These are phyloP conservation scores for Cinchona pubescens DNA, from an alignment of 257 asterid species.

Conservation along the genomic window DNA sequence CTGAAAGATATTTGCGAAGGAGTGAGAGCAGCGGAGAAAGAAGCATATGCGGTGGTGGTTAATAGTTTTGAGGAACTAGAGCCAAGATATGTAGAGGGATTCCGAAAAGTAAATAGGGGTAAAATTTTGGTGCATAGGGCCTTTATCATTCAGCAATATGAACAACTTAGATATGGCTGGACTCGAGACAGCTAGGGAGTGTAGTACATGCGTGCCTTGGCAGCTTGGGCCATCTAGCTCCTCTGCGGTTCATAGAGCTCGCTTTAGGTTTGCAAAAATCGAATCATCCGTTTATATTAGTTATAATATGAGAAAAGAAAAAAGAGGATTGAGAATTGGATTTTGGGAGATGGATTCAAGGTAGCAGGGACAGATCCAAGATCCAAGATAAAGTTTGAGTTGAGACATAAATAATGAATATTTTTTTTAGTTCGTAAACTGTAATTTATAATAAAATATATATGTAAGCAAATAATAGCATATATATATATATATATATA, in stretches of 20 bases:
- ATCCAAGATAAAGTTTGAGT: no score
- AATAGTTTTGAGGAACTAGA: constrained; percentile 52
- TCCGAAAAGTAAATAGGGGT: constrained; percentile 18
- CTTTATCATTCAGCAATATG: constrained; percentile 43
- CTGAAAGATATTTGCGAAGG: constrained; percentile 9
- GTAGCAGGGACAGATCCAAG: no score
- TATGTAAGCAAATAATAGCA: no score
- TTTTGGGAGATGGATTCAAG: constrained; percentile 32
- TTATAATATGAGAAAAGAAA: constrained; percentile 21
- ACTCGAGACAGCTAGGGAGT: constrained; percentile 18
- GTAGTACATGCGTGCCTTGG: constrained; percentile 57
- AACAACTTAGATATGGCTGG: constrained; percentile 43
- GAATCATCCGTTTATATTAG: constrained; percentile 40
- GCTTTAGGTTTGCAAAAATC: constrained; percentile 47
- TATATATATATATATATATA: no score
- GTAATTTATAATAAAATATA: no score
- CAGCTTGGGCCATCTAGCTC: constrained; percentile 35
- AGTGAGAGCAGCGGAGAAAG: constrained; percentile 20
- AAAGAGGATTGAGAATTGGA: constrained; percentile 37
- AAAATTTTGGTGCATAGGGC: constrained; percentile 51
- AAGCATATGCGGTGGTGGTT: constrained; percentile 41
- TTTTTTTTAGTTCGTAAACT: no score
- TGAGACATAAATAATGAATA: no score
- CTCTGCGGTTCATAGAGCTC: constrained; percentile 39
- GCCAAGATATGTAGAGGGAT: constrained; percentile 27